Evolutionary conservation across 2,329 filamentous ascomycete species (phyloP), one percentile per base, ranked within the genome.

Genomic region (Didymosphaeria variabile): DNA sequence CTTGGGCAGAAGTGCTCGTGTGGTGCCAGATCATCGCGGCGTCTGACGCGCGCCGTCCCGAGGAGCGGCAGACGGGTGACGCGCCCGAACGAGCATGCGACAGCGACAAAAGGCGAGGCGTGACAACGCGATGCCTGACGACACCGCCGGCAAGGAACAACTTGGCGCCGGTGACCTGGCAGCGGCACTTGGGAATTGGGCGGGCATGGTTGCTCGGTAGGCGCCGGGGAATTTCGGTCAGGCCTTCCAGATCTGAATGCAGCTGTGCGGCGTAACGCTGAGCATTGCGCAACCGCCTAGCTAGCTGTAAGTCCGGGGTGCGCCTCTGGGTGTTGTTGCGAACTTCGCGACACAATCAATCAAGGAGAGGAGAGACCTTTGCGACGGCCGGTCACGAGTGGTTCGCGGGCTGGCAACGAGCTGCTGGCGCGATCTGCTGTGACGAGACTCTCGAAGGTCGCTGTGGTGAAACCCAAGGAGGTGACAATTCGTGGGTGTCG

Each of bases 1-100:
- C 61, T 53, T 65, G 64, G 60, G 57, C 62, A 66, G 62, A 60
- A 58, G 52, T 55, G 42, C 50, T 66, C 66, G 62, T 71, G 64
- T 73, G 73, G 74, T 78, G 76, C 74, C 75, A 78, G 72, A 78
- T 76, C 73, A 77, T 69, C 73, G 63, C 63, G 66, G 62, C 61
- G 60, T 62, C 64, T 61, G 62, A 63, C 67, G 69, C 67, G 71
- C 68, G 71, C 74, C 73, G 73, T 77, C 69, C 74, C 74, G 72
- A 70, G 59, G 40, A 61, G 51, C 29, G 21, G 36, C 26, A 15
- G 55, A 15, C 38, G 40, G 40, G 23, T 26, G 13, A 31, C 9
- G 31, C 5, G 34, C 32, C 31, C 23, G 44, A 49, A 10, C 19
- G 5, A 13, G 42, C 17, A 15, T 54, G 56, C 58, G 58, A 58